Evolutionary conservation across 2,329 filamentous ascomycete species (phyloP), one percentile per base, ranked within the genome.

Genomic region (Fusarium buxicola): DNA sequence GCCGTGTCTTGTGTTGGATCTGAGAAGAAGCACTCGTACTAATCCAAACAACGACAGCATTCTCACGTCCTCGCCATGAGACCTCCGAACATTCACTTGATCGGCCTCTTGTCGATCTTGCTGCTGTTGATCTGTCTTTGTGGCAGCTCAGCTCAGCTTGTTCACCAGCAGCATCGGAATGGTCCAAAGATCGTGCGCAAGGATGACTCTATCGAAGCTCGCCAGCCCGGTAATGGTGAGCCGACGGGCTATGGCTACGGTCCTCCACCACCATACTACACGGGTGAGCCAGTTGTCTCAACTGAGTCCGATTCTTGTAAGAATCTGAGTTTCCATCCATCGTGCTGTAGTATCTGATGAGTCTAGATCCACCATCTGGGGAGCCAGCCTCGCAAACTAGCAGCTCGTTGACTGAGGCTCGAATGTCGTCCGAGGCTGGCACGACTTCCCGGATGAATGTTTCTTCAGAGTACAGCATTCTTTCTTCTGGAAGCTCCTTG

Each of bases 1-100:
- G 4, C 12, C n/a, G 15, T 24, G 15, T 11, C 16, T 24, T 24
- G 11, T 11, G 28, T 16, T 7, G 30, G 24, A 16, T 18, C 7
- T 11, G 27, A 46, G 32, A 18, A 44, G 30, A 15, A 43, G 36
- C 18, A 8, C 38, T 13, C 12, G 27, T 44, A 15, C 57, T 65
- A 8, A 65, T 44, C 11, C 12, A 27, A 32, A 34, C 10, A 40
- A 9, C 21, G 55, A 34, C 18, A 63, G 36, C 38, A 55, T 44
- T 44, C 32, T 32, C 25, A 38, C 18, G n/a, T 47, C 52, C 47
- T 55, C 71, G 73, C 31, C 50, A 82, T 82, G 80, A 78, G 74
- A 63, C 68, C 54, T 24, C 73, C 64, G 12, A 58, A 46, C 7
- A 68, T 68, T 68, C 60, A 76, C 48, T 59, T 70, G 60, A 50